Evolutionary conservation across 306 rosid genomes (phyloP), one percentile per base, ranked within the genome.

Genomic region (Potentilla sterilis): DNA sequence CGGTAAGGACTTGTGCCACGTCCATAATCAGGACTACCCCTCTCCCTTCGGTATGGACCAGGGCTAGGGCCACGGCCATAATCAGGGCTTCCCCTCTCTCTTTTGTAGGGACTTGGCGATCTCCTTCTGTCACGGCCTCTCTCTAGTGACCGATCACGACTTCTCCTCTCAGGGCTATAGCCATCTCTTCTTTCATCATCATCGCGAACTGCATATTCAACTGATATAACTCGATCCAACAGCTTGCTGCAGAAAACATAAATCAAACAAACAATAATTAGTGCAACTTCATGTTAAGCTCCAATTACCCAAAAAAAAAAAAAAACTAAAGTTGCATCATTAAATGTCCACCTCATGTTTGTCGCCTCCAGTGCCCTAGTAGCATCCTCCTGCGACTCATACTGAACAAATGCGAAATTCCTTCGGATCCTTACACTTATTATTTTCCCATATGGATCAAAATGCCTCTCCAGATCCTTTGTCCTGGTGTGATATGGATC

Each of bases 51-150:
- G 67, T 83, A 85, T 19, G 97, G 88, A 78, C 92, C 73, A 14
- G 83, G 87, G 78, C 85, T 88, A 65, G 92, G 15, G 9, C 91
- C 99, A 75, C 85, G 96, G 24, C 99, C 99, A 83, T 96, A 92
- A 85, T 96, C 98, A 75, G 99, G 99, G 83, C 99, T 96, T 19
- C 88, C 99, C 81, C 98, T 84, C 87, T 90, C 99, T 78, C 94
- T 82, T 73, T 77, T 85, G 80, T 86, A 89, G 22, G 99, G 99
- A 81, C 96, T 96, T 38, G 90, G 96, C 67, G 99, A 96, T 49
- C 96, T 92, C 51, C 93, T 88, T 78, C 93, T 95, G 72, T 91
- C 94, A 51, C 80, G 87, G 34, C 92, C 83, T 79, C 92, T 87
- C 70, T 92, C 93, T 3, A 79, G 87, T 32, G 86, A 87, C 58